phyloP scores from a whole-genome alignment of 2,329 filamentous ascomycete genomes.

The Beauveria sp. region DNA sequence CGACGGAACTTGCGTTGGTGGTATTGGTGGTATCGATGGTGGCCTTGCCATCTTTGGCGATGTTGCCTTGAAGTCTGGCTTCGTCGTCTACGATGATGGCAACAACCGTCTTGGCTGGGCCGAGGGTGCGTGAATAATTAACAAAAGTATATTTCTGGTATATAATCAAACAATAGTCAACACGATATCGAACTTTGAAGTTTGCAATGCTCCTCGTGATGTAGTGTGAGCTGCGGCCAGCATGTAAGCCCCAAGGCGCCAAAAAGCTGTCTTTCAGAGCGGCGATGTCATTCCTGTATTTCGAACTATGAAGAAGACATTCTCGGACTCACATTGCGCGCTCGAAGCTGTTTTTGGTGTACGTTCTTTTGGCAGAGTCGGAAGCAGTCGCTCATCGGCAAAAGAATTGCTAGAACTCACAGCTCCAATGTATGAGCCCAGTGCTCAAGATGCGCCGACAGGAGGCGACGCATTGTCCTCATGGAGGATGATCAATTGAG shows the following conservation, averaged over 20 bases:
- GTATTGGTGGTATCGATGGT: conserved; percentile 48
- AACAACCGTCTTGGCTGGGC: conserved; percentile 39
- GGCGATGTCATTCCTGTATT: no score
- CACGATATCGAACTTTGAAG: background rate
- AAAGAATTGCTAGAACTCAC: no score
- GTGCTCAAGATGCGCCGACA: no score
- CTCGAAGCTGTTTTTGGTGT: no score
- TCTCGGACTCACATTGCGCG: no score
- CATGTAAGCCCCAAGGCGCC: background rate
- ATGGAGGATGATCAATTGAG: no score
- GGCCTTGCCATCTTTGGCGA: conserved; percentile 52
- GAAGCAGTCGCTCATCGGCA: no score
- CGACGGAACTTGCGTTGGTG: conserved; percentile 50
- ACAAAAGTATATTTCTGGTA: background rate
- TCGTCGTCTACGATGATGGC: conserved; percentile 48
- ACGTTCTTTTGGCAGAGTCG: no score
- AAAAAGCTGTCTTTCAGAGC: no score
- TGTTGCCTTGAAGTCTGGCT: conserved; percentile 53
- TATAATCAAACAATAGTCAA: background rate
- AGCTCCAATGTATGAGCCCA: no score
- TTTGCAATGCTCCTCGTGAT: background rate
- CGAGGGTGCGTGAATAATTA: conserved; percentile 3
- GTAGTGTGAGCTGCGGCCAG: background rate
- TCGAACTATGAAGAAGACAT: no score
- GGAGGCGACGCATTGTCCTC: no score